Percentiles rank a stretch among this genome's conserved stretches.
Evolutionary conservation across 23 red algal species (phyloP).

Genomic region (Agarophyton chilense): DNA sequence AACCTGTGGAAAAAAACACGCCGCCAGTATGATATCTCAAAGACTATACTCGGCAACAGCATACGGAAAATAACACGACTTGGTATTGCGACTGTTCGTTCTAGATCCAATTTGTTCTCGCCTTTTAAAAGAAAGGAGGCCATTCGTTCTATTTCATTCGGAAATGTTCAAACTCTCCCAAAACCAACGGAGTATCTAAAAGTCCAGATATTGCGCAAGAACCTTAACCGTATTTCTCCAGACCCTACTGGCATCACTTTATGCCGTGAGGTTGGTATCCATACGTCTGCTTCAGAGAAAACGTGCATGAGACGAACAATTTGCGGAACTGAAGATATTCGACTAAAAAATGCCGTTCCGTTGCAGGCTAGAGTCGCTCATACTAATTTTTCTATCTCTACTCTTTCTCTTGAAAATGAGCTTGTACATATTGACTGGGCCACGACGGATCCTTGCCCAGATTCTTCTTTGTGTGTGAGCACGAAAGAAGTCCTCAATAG

Average conservation of each 20-base stretch:
- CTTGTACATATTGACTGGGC: conserved; percentile 7
- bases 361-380: conserved; percentile 51
- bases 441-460: conserved; percentile 31
- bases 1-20: conserved; percentile 24
- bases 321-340: conserved; percentile 81
- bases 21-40: conserved; percentile 62
- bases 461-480: conserved; percentile 61
- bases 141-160: conserved; percentile 55
- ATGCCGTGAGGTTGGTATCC: conserved; percentile 77
- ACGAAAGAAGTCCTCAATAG: conserved; percentile 65
- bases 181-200: conserved; percentile 77
- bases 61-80: neutral
- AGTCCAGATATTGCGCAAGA: conserved; percentile 80
- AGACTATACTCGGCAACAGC: conserved; percentile 26
- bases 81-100: neutral
- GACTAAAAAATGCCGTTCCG: conserved; percentile 47
- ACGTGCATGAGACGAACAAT: conserved; percentile 73
- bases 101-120: conserved; percentile 34
- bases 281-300: conserved; percentile 56
- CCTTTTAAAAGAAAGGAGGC: conserved; percentile 63
- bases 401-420: conserved; percentile 10
- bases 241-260: conserved; percentile 72
- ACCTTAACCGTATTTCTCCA: conserved; percentile 15
- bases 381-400: conserved; percentile 47
- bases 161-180: conserved; percentile 44